Base-by-base conservation (phyloP, 73 alveolate species). In the Paramecium sexaurelia region DNA sequence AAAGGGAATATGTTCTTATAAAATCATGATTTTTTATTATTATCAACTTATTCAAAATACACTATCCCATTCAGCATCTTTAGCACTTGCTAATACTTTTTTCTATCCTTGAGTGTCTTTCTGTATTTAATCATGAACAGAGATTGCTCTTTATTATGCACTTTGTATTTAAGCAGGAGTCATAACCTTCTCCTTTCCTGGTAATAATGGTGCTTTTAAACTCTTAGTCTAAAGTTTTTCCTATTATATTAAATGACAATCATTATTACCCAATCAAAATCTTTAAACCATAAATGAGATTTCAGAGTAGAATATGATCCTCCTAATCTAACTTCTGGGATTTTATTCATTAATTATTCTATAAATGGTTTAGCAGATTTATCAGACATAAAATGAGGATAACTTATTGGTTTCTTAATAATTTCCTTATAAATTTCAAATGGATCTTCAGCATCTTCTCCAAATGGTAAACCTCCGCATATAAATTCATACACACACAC, bases 1-100 rank as follows among this genome's bases (percentile, higher is more conserved):
- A 96, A 27, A 92, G 99, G 47, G 99, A 98, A 61, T 97, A 95
- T 92, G 98, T 98, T 7, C 75, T 98, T 37, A 96, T 97, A 96
- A 94, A 94, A 85, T 37, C 86, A n/a, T 71, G 86, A 37, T 5
- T 3, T 71, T n/a, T 71, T 29, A 71, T 33, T 35, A 35, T 71
- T 40, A 66, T 66, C 43, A 32, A 29, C 37, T 32, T 78, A 22
- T 37, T 41, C 75, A 78, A 78, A 75, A 75, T 19, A 40, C 69
- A 40, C 69, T 37, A 75, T 75, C 55, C 89, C 75, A 39, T 37
- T 75, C 89, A 1, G 73, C 75, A 43, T 75, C 73, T 13, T 75
- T 37, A 2, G 40, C 73, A 40, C 57, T 37, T 19, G 73, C 75
- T 1, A 75, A 37, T 1, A 75, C 89, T 57, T 75, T 75, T 73